A percentile compares a stretch with the other conserved stretches of the same genome.
phyloP scores from a whole-genome alignment of 805 yeast species.

The Saturnispora saitoi region DNA sequence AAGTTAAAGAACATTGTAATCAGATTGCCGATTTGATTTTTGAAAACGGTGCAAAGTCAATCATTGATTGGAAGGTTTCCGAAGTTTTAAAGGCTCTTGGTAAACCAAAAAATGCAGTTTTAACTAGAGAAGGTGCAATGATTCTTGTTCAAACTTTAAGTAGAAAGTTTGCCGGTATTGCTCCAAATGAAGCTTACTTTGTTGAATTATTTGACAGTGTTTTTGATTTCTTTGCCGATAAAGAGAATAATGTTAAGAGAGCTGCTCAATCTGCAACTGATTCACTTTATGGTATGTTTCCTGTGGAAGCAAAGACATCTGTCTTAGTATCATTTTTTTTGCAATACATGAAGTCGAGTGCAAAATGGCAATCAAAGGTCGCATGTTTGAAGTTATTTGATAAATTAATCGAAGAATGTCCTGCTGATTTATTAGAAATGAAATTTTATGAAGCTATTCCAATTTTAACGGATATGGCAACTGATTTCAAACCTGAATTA shows the following conservation, averaged over 20 bases:
- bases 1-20: conserved; percentile 46
- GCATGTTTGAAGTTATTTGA: conserved; percentile 72
- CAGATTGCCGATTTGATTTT: conserved; percentile 42
- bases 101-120: conserved; percentile 65
- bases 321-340: conserved; percentile 55
- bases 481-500: conserved; percentile 94
- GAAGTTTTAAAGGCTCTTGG: conserved; percentile 58
- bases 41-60: conserved; percentile 36
- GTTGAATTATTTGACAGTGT: conserved; percentile 54
- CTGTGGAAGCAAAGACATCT: conserved; percentile 72
- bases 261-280: conserved; percentile 79
- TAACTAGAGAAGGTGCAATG: conserved; percentile 72
- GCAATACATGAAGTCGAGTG: conserved; percentile 63
- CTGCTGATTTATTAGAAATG: conserved; percentile 77
- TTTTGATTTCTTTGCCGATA: conserved; percentile 72
- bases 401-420: conserved; percentile 65
- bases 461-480: conserved; percentile 76
- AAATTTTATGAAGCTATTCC: conserved; percentile 77
- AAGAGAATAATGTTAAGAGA: conserved; percentile 77
- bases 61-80: conserved; percentile 56
- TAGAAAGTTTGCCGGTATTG: conserved; percentile 52
- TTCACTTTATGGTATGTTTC: conserved; percentile 58
- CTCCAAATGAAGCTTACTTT: conserved; percentile 71
- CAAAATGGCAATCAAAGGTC: conserved; percentile 88
- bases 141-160: conserved; percentile 47